Evolutionary conservation across 164 flowering plant genomes (phyloP).

Genomic region (Macadamia integrifolia): DNA sequence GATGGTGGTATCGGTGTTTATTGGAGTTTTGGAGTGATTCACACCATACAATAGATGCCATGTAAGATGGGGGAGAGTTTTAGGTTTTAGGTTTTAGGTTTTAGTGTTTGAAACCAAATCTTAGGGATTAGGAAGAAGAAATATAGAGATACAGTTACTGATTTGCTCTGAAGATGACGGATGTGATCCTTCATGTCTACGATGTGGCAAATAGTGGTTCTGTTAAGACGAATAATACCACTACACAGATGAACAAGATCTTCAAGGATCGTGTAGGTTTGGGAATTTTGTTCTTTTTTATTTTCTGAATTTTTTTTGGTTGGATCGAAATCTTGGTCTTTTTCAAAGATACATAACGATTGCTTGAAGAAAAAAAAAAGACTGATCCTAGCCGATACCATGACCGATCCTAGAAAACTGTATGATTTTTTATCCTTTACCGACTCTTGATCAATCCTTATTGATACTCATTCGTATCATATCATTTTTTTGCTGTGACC

Average conservation of each 20-base stretch:
- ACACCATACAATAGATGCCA: no score
- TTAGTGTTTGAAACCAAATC: slow-evolving; percentile 3
- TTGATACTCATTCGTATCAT: no score
- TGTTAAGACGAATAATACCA: slow-evolving; percentile 87
- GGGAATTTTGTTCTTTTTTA: slow-evolving; percentile 32
- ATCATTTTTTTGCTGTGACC: no score
- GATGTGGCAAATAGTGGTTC: slow-evolving; percentile 92
- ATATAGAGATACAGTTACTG: neutral
- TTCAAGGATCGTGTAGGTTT: slow-evolving; percentile 97
- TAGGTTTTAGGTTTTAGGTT: slow-evolving; percentile 12
- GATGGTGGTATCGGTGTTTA: neutral
- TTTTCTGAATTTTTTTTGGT: neutral
- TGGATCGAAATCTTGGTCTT: neutral
- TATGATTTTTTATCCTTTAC: no score
- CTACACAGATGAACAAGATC: slow-evolving; percentile 88
- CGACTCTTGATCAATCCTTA: no score
- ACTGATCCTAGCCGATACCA: no score
- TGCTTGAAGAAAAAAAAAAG: no score
- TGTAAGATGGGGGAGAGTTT: neutral
- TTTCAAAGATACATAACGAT: no score
- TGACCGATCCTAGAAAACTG: no score
- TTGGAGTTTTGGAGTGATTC: neutral
- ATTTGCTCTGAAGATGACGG: slow-evolving; percentile 47
- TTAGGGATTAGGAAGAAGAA: no score
- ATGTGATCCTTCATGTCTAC: slow-evolving; percentile 73